Evolutionary conservation across 345 rosid species (phyloP), one percentile per base, ranked within the genome.

Genomic region (Dipteronia sinensis): DNA sequence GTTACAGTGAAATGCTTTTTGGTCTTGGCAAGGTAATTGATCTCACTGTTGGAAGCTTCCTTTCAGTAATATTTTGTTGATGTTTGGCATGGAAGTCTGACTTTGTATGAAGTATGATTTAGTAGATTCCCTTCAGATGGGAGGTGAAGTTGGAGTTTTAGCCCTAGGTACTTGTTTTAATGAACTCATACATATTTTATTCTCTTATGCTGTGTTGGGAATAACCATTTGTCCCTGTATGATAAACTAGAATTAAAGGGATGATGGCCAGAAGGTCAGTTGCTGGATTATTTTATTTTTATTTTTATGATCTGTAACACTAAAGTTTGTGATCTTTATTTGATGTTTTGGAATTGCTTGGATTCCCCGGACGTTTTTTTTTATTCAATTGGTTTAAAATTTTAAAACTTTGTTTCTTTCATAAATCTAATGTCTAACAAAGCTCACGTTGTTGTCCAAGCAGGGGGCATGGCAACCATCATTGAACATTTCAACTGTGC

Each of bases 401-500:
- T 49, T n/a, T 31, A 9, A 59, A 69, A 4, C 46, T 67, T 5
- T 56, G 38, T 65, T 64, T 49, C 40, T 58, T 12, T 67, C 49
- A 27, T 31, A 20, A 17, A 10, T 65, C 25, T 56, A 76, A 70
- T 38, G 27, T 55, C 31, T 80, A 67, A 81, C 61, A 62, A 61
- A 78, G 40, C 22, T 76, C 12, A 16, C 12, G 46, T 77, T 84
- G 7, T 67, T 29, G 23, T 74, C 10, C 55, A 65, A 75, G 72
- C 86, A 94, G 97, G 96, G 98, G 31, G 93, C 95, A 20, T 91
- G 96, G 98, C 97, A 92, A 76, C 97, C 97, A 38, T 94, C 98
- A 3, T 68, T 92, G 86, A 94, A 94, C 72, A 88, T 94, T 77
- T 94, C 97, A 17, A 90, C 94, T 4, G 93, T 91, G 58, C 77